Percentiles rank a stretch among this genome's conserved stretches.
Conservation (phyloP, 1,284 basidiomycete species). For the Agaricales sp. region DNA sequence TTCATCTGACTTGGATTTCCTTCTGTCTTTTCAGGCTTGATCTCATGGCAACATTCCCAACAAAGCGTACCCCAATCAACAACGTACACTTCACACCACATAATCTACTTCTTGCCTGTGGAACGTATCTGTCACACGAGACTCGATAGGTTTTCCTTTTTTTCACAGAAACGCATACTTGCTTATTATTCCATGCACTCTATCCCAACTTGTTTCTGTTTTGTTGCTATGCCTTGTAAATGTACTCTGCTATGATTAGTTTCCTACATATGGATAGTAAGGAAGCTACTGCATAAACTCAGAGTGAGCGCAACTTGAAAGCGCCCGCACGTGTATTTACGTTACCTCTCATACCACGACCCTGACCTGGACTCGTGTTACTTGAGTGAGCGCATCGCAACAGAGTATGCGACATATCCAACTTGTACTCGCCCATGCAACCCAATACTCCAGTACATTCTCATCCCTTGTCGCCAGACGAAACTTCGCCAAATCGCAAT, state of each 20-base stretch:
- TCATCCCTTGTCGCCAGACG: conserved; percentile 53
- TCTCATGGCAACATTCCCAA: conserved; percentile 84
- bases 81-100: conserved; percentile 92
- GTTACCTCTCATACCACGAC: too few relatives aligned
- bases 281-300: too few relatives aligned
- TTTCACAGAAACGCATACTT: too few relatives aligned
- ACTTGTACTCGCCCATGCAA: neutral
- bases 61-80: conserved; percentile 89
- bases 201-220: too few relatives aligned
- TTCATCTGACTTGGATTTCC: conserved; percentile 3
- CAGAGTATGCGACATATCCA: neutral
- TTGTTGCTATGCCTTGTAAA: too few relatives aligned
- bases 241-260: too few relatives aligned
- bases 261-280: too few relatives aligned
- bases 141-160: neutral
- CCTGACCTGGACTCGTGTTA: too few relatives aligned
- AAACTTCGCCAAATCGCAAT: conserved; percentile 30
- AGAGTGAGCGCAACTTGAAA: too few relatives aligned
- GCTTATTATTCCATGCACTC: too few relatives aligned
- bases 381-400: too few relatives aligned
- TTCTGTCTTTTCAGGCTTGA: conserved; percentile 63
- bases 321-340: too few relatives aligned
- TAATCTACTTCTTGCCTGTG: conserved; percentile 44
- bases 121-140: neutral
- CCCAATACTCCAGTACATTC: conserved; percentile 45